These are phyloP conservation scores for Diplodia seriata DNA, from an alignment of 2,329 filamentous ascomycete genomes.

Conservation along the genomic window DNA sequence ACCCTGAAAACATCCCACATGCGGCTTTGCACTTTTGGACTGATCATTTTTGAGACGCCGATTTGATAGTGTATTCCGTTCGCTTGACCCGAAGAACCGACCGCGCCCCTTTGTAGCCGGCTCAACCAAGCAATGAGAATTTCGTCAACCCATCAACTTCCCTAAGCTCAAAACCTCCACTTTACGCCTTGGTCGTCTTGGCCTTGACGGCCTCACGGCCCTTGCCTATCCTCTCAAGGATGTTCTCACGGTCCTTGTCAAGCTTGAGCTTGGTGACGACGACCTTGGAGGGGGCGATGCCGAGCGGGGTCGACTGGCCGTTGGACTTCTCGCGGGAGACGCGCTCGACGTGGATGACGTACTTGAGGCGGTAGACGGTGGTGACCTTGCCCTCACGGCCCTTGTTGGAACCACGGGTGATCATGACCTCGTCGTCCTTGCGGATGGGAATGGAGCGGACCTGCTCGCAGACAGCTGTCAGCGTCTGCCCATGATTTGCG, in stretches of 20 bases:
- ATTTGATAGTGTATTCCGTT: slow-evolving; percentile 49
- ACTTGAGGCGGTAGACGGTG: slow-evolving; percentile 82
- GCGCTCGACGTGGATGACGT: slow-evolving; percentile 95
- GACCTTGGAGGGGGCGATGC: slow-evolving; percentile 95
- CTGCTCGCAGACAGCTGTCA: slow-evolving; percentile 53
- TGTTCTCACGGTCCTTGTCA: slow-evolving; percentile 89
- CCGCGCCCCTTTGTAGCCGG: slow-evolving; percentile 44
- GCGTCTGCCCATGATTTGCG: slow-evolving; percentile 8
- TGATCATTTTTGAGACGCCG: slow-evolving; percentile 40
- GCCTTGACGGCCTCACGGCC: slow-evolving; percentile 80
- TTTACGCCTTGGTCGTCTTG: slow-evolving; percentile 63
- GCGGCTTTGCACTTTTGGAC: slow-evolving; percentile 44
- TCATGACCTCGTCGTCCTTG: slow-evolving; percentile 76
- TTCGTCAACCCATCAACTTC: slow-evolving; percentile 46
- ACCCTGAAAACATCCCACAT: slow-evolving; percentile 43
- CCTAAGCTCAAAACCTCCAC: slow-evolving; percentile 36
- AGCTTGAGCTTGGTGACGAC: slow-evolving; percentile 99
- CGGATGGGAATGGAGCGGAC: slow-evolving; percentile 87
- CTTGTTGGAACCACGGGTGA: slow-evolving; percentile 94
- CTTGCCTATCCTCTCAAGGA: slow-evolving; percentile 82
- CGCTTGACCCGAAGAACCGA: slow-evolving; percentile 45
- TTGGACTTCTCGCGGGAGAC: slow-evolving; percentile 97
- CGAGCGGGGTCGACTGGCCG: slow-evolving; percentile 93
- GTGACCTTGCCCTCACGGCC: slow-evolving; percentile 98
- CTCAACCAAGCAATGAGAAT: slow-evolving; percentile 44